Evolutionary conservation across 1,284 basidiomycete genomes (phyloP), one percentile per base, ranked within the genome.

Genomic region (Fomitopsis palustris): DNA sequence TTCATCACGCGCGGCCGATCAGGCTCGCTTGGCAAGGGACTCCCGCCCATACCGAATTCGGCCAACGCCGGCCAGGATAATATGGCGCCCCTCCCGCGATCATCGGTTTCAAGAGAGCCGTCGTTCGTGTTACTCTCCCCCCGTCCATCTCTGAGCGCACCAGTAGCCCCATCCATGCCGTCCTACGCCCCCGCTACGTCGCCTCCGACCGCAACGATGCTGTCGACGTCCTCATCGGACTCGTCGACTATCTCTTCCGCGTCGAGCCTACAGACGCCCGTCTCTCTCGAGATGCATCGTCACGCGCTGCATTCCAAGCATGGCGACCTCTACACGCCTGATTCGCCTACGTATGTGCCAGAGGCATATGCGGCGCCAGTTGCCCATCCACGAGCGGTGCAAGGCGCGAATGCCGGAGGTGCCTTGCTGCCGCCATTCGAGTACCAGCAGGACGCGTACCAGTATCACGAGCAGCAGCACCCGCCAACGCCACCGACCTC

Each of bases 1-100:
- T 69, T 72, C 63, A 71, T 72, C 62, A 67, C 69, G 58, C 68
- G 71, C 19, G 60, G 61, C 21, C 69, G 70, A 25, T 63, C 71
- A 12, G 67, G 67, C 60, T 71, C 70, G 9, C 54, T 71, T 41
- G 65, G 64, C 54, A 72, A 70, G 60, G 31, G 49, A 17, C 31
- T 31, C n/a, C 49, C 49, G 49, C 49, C 49, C 31, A 52, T 52
- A 37, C 49, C 62, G 61, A 53, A 41, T 57, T 19, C 58, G 19
- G 61, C 61, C 58, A 31, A 31, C 42, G 16, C 38, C 55, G 55
- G 14, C 12, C 31, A 49, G 42, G 23, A 35, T 45, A 33, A 55
- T 38, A 43, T 7, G 17, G 17, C 35, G 17, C 53, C 45, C 7
- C 45, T 42, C 43, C 31, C 31, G 43, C 55, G 43, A 49, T 29